Percentiles rank a stretch among this genome's conserved stretches.
Conservation (phyloP, 73 alveolate species). For the Paramecium bursaria region DNA sequence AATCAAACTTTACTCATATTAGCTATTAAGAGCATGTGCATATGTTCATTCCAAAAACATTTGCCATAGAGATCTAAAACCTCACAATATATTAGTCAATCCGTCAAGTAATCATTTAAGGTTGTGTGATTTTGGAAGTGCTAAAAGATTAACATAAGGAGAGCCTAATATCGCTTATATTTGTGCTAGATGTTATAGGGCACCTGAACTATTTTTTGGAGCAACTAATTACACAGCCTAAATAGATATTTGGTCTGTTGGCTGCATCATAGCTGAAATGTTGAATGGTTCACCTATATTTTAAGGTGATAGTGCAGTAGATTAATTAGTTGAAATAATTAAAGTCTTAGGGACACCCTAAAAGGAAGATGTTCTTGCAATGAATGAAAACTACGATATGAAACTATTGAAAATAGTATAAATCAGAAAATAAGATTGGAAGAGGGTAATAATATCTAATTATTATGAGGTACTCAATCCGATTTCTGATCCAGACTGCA, state of each 20-base stretch:
- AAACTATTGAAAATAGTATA: not conserved
- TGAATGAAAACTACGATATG: slow-evolving; percentile 25
- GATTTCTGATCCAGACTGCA: slow-evolving; percentile 48
- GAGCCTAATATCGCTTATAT: slow-evolving; percentile 89
- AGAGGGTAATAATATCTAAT: too few relatives aligned
- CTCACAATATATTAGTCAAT: slow-evolving; percentile 83
- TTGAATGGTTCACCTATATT: slow-evolving; percentile 84
- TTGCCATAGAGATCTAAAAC: slow-evolving; percentile 90
- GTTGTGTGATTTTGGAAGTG: slow-evolving; percentile 92
- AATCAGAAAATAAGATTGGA: not conserved
- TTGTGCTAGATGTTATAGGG: slow-evolving; percentile 89
- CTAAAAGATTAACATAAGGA: slow-evolving; percentile 81
- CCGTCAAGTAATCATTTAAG: slow-evolving; percentile 79
- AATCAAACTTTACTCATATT: slow-evolving; percentile 92
- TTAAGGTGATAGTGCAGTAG: slow-evolving; percentile 85
- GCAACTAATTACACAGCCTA: slow-evolving; percentile 70
- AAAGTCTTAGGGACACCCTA: slow-evolving; percentile 73
- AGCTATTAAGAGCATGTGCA: slow-evolving; percentile 88
- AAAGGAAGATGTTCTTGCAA: slow-evolving; percentile 67
- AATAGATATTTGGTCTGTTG: slow-evolving; percentile 90
- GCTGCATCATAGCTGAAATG: slow-evolving; percentile 94
- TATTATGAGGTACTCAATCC: slow-evolving; percentile 17
- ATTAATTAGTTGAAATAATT: slow-evolving; percentile 86
- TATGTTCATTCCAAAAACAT: slow-evolving; percentile 82
- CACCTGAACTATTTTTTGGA: slow-evolving; percentile 93